These are phyloP conservation scores for Glaciozyma antarctica DNA, from an alignment of 768 basidiomycete genomes.

Conservation along the genomic window DNA sequence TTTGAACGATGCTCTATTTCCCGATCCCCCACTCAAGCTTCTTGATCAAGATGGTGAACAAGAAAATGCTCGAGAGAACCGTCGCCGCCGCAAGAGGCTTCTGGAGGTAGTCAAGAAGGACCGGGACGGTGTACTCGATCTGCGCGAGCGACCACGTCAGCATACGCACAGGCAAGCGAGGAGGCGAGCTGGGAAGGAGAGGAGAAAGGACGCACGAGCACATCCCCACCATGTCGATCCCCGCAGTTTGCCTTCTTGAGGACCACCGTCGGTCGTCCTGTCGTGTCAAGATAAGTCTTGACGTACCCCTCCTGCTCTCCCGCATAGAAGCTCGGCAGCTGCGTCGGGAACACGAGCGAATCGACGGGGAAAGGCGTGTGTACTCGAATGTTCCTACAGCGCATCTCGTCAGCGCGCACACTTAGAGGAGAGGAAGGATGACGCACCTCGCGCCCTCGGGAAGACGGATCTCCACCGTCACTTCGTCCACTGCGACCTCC, in stretches of 20 bases:
- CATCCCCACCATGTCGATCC: slow-evolving; percentile 63
- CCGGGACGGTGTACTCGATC: slow-evolving; percentile 79
- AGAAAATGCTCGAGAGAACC: slow-evolving; percentile 61
- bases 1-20: not conserved
- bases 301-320: slow-evolving; percentile 44
- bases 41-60: slow-evolving; percentile 44
- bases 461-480: slow-evolving; percentile 50
- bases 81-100: slow-evolving; percentile 60
- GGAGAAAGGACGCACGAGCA: slow-evolving; percentile 42
- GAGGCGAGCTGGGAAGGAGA: no score
- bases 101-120: slow-evolving; percentile 38
- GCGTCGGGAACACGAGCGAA: slow-evolving; percentile 43
- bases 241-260: slow-evolving; percentile 67
- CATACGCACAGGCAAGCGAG: no score
- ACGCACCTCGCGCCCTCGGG: slow-evolving; percentile 11
- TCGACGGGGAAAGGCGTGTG: slow-evolving; percentile 67
- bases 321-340: not conserved
- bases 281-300: slow-evolving; percentile 79
- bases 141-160: slow-evolving; percentile 37
- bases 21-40: slow-evolving; percentile 50
- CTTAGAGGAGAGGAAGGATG: slow-evolving; percentile 24
- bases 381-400: slow-evolving; percentile 62
- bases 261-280: slow-evolving; percentile 68
- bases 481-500: slow-evolving; percentile 70
- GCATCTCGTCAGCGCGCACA: not conserved